Conservation (phyloP, 2,329 filamentous ascomycete species). For the Lasiodiplodia theobromae region DNA sequence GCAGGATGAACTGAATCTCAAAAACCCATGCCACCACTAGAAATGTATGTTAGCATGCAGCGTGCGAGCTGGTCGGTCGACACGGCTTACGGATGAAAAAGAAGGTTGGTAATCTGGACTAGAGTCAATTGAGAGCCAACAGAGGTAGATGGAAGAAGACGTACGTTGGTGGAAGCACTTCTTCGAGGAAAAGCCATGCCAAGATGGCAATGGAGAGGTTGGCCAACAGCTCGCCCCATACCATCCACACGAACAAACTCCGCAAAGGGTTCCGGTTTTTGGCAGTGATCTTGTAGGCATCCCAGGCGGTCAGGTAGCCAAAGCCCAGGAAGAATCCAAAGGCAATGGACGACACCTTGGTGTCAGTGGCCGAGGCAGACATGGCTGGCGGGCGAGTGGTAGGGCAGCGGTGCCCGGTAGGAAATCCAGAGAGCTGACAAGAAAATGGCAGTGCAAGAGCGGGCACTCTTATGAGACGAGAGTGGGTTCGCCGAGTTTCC, state of each 20-base stretch:
- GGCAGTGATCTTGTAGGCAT: constrained; percentile 22
- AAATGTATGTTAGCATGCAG: background rate
- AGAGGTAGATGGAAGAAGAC: background rate
- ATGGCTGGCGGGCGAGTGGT: background rate
- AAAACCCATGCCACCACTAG: constrained; percentile 52
- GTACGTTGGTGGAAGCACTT: constrained; percentile 44
- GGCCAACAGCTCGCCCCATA: constrained; percentile 55
- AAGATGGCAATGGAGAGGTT: constrained; percentile 50
- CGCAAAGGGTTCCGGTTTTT: constrained; percentile 15
- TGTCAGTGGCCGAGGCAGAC: constrained; percentile 8
- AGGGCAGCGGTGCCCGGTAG: background rate
- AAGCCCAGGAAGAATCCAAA: constrained; percentile 24
- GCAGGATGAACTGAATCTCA: constrained; percentile 43
- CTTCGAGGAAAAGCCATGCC: constrained; percentile 51
- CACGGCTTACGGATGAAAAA: constrained; percentile 25
- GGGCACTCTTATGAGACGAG: constrained; percentile 3
- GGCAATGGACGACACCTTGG: constrained; percentile 19
- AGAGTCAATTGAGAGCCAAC: background rate
- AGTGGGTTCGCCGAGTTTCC: background rate
- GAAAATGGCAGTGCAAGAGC: background rate
- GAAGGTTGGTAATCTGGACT: constrained; percentile 17
- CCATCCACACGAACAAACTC: constrained; percentile 49
- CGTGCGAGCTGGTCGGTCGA: background rate
- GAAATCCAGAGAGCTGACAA: background rate
- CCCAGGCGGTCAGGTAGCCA: constrained; percentile 28